Evolutionary conservation across 225 moss, liverwort and hornwort species (phyloP).

Genomic region (Climacium dendroides): DNA sequence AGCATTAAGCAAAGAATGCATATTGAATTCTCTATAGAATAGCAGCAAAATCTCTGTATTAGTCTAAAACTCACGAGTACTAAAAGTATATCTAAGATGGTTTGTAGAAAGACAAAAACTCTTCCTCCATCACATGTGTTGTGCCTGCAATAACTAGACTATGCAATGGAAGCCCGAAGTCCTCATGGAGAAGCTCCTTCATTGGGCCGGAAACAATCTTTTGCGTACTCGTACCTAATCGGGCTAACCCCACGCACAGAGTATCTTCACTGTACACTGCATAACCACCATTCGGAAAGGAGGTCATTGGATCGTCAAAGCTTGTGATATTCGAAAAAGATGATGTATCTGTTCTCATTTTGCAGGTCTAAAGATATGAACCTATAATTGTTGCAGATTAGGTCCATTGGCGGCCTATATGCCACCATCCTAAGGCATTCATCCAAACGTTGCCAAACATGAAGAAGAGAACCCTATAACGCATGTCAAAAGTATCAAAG

Average conservation of each 20-base stretch:
- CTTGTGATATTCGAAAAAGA: background rate
- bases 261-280: conserved; percentile 71
- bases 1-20: background rate
- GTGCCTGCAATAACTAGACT: conserved; percentile 77
- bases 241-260: conserved; percentile 74
- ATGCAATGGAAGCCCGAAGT: conserved; percentile 82
- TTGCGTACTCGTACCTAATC: conserved; percentile 80
- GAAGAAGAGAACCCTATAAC: background rate
- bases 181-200: conserved; percentile 57
- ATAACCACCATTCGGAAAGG: background rate
- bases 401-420: background rate
- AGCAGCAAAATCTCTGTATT: background rate
- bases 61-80: background rate
- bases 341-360: background rate
- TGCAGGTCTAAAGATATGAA: background rate
- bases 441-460: background rate
- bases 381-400: background rate
- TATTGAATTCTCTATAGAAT: background rate
- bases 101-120: conserved; percentile 73
- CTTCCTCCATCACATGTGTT: conserved; percentile 89
- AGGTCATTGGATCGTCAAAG: background rate
- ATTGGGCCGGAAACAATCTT: conserved; percentile 70
- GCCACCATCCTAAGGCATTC: background rate
- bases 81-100: conserved; percentile 6
- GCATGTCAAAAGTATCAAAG: background rate